Percentiles rank a stretch among this genome's conserved stretches.
Evolutionary conservation across 192 early-diverging fungal species (phyloP).

Genomic region (Radiomyces spectabilis): DNA sequence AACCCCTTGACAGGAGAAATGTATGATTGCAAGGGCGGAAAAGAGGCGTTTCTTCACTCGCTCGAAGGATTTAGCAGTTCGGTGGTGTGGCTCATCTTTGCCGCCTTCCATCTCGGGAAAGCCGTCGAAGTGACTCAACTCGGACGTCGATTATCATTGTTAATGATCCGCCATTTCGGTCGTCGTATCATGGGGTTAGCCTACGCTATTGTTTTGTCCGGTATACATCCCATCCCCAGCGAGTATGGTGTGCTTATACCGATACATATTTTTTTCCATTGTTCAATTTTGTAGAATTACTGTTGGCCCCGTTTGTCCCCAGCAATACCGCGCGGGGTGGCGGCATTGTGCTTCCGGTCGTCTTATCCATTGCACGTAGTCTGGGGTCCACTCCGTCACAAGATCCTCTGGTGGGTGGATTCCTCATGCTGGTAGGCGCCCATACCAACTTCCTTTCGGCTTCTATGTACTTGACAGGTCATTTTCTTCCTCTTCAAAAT

Average conservation of each 20-base stretch:
- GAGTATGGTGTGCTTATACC: neutral
- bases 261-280: neutral
- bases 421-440: conserved; percentile 53
- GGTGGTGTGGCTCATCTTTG: conserved; percentile 63
- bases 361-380: conserved; percentile 51
- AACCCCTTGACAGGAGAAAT: conserved; percentile 11
- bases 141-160: conserved; percentile 55
- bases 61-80: conserved; percentile 57
- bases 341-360: conserved; percentile 70
- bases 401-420: conserved; percentile 38
- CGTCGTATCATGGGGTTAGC: conserved; percentile 43
- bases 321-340: conserved; percentile 72
- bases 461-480: conserved; percentile 61
- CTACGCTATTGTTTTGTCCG: conserved; percentile 40
- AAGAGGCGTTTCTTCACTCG: conserved; percentile 52
- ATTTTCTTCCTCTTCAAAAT: too few relatives aligned
- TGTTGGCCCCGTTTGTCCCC: conserved; percentile 64
- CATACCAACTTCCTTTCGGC: conserved; percentile 67
- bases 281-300: conserved; percentile 42
- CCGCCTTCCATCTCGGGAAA: conserved; percentile 68
- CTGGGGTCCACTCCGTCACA: conserved; percentile 38
- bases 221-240: conserved; percentile 6
- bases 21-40: conserved; percentile 49
- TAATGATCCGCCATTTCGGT: conserved; percentile 45
- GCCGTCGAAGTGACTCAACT: conserved; percentile 56